Percentiles rank a stretch among this genome's conserved stretches.
phyloP scores from a whole-genome alignment of 306 rosid species.

The Spatholobus suberectus region DNA sequence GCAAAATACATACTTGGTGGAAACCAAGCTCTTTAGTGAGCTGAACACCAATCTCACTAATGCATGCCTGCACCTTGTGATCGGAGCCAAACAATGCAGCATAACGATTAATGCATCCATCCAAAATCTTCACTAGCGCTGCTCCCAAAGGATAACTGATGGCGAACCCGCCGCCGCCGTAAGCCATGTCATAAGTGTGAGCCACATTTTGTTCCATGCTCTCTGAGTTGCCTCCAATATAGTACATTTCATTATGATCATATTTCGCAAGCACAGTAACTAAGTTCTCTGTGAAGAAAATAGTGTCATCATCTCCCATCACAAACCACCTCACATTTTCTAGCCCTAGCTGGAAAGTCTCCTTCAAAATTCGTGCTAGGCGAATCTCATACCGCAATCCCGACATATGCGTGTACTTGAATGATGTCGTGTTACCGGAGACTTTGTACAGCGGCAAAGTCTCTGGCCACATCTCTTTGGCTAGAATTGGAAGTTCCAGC shows the following conservation, averaged over 20 bases:
- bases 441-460: slow-evolving; percentile 46
- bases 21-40: slow-evolving; percentile 58
- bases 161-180: slow-evolving; percentile 65
- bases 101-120: slow-evolving; percentile 59
- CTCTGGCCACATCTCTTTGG: slow-evolving; percentile 41
- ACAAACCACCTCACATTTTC: slow-evolving; percentile 33
- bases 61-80: slow-evolving; percentile 61
- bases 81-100: slow-evolving; percentile 52
- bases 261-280: slow-evolving; percentile 53
- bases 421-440: slow-evolving; percentile 47
- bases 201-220: slow-evolving; percentile 59
- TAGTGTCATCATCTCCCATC: slow-evolving; percentile 56
- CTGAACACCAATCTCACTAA: slow-evolving; percentile 61
- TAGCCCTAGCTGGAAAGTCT: slow-evolving; percentile 58
- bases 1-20: slow-evolving; percentile 46
- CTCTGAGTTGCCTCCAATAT: slow-evolving; percentile 59
- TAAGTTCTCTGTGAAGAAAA: slow-evolving; percentile 56
- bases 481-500: slow-evolving; percentile 44
- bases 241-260: slow-evolving; percentile 64
- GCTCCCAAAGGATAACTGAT: slow-evolving; percentile 57
- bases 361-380: slow-evolving; percentile 57
- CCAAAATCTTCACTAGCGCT: slow-evolving; percentile 58
- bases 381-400: slow-evolving; percentile 52
- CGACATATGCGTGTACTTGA: slow-evolving; percentile 58
- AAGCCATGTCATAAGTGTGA: slow-evolving; percentile 52